Base-by-base conservation (phyloP, 495 filamentous ascomycete genomes). In the Cairneyella variabilis region DNA sequence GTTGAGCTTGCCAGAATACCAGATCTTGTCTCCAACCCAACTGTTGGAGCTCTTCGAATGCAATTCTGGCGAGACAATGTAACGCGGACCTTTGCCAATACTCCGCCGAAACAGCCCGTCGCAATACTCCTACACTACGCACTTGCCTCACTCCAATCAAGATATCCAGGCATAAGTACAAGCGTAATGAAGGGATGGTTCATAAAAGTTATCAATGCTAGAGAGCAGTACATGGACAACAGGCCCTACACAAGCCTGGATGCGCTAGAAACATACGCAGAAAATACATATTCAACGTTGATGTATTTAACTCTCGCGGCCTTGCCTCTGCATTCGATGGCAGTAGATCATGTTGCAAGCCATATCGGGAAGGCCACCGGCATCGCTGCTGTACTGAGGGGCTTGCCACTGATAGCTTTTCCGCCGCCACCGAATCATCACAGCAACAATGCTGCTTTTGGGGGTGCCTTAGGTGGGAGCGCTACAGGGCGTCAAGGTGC, bases 351-450 rank as follows among this genome's bases (percentile, higher is more conserved):
- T 71, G 69, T 98, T 11, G 91, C 92, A 9, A 90, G 84, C 18
- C 93, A 98, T 68, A 86, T 97, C 37, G 93, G 93, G 16, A 98
- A 98, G 66, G 90, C 93, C 0, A 85, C 79, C 7, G 93, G 93
- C 1, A 96, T 98, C 40, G 80, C 81, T 3, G 88, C 91, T 2
- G 79, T 95, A 3, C 68, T 97, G 14, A 79, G 91, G 9, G 91
- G 93, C 0, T 68, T 97, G 45, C 91, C 92, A 14, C 64, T 96
- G 12, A 75, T 97, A 22, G 91, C 91, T 0, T 89, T 91, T 41
- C 86, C 89, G 0, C 73, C 79, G 5, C 79, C 82, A n/a, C 74
- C 79, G 23, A 73, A 76, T 46, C 75, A 79, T 47, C 72, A 80
- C 47, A 71, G 69, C 17, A 75, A 76, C 57, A 67, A 67, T 57